These are phyloP conservation scores for Aspergillus uvarum DNA, from an alignment of 2,329 filamentous ascomycete species.

Conservation along the genomic window DNA sequence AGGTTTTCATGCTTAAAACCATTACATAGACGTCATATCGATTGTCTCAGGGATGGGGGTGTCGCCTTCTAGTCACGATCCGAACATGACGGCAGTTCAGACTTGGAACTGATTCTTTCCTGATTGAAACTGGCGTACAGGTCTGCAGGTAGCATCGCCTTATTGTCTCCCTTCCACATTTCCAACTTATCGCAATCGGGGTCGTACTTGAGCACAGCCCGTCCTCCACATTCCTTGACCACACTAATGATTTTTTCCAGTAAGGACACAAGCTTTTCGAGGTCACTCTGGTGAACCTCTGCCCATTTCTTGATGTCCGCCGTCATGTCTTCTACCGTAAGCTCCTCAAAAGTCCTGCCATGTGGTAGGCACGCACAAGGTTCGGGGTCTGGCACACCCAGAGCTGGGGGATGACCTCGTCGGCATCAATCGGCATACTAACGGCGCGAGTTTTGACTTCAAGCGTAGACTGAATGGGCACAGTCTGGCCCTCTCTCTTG, in stretches of 20 bases:
- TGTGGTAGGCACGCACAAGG: slow-evolving; percentile 49
- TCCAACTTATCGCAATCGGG: slow-evolving; percentile 23
- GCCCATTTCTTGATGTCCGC: slow-evolving; percentile 39
- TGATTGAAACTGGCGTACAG: slow-evolving; percentile 29
- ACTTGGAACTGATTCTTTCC: no score
- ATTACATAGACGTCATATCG: no score
- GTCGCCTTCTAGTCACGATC: no score
- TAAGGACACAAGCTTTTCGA: slow-evolving; percentile 35
- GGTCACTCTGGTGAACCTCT: slow-evolving; percentile 27
- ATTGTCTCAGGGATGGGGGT: no score
- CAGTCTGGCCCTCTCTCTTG: slow-evolving; percentile 29
- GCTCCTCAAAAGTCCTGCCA: slow-evolving; percentile 36
- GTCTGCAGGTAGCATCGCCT: slow-evolving; percentile 31
- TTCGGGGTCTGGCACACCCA: slow-evolving; percentile 51
- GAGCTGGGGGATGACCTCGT: slow-evolving; percentile 43
- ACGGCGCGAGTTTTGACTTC: slow-evolving; percentile 49
- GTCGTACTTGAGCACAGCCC: slow-evolving; percentile 27
- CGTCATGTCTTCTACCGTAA: slow-evolving; percentile 40
- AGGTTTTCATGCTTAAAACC: no score
- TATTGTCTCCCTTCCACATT: slow-evolving; percentile 21
- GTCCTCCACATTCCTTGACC: slow-evolving; percentile 29
- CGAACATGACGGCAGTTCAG: no score
- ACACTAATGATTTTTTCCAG: slow-evolving; percentile 32
- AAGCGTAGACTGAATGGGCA: slow-evolving; percentile 40
- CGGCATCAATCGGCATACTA: slow-evolving; percentile 34